Evolutionary conservation across 1,284 basidiomycete genomes (phyloP), one percentile per base, ranked within the genome.

Genomic region (Tilletia caries): DNA sequence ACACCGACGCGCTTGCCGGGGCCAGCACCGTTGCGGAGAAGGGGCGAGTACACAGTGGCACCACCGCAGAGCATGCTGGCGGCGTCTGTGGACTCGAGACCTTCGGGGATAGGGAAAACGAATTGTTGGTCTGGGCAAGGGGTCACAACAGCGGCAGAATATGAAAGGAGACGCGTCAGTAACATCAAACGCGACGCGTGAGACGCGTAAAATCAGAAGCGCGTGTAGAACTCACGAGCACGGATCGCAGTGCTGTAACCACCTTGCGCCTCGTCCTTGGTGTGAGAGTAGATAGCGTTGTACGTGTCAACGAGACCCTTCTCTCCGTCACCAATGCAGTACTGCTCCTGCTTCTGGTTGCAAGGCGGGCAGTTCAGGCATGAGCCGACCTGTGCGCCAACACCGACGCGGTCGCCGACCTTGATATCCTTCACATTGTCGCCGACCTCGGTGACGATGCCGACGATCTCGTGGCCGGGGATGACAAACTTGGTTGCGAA

Each of bases 241-340:
- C 89, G 87, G 72, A 90, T 87, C 72, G 86, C 87, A 41, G 88
- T 89, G 3, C 88, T 86, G 84, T 90, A 91, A 8, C 91, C 90
- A 67, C 88, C 89, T 70, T 87, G 85, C 1, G 85, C 78, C 67
- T 83, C 83, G 18, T 86, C 85, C 12, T 87, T 87, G 29, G 34
- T 27, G 44, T 88, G 88, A 43, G 84, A 86, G 81, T 88, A 89
- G 67, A 85, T 84, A 23, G 79, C 78, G 76, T 88, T 84, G 83
- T 86, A 83, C 1, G 79, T 81, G 67, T 81, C 78, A 43, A 84
- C 73, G 46, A 79, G 76, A 32, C 84, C 84, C 25, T 75, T 83
- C 10, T 73, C 77, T 12, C 68, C 67, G 77, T 79, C 65, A 50
- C 84, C 60, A 10, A 70, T 65, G 62, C 79, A 75, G 74, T 77